Base-by-base conservation (phyloP, 1,139 yeast genomes). In the Suzukiozyma palmioleophila region DNA sequence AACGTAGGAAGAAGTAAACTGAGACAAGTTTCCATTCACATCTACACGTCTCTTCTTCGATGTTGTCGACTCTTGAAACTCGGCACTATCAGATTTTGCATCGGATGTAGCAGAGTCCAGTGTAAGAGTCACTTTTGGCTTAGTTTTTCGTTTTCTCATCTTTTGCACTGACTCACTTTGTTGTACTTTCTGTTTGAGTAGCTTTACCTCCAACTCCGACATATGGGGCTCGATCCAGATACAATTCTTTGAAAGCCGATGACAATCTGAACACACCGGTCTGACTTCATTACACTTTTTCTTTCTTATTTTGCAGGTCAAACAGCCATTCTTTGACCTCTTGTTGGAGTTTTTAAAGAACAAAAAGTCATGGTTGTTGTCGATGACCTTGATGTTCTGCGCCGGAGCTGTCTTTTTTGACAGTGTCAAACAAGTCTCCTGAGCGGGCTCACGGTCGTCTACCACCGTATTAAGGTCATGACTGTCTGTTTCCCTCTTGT, bases 261-360 rank as follows among this genome's bases (percentile, higher is more conserved):
- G 43, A 56, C 89, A 82, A 41, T 82, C 86, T 0, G 65, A 55
- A 52, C 92, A 84, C 2, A 54, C 52, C 2, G 92, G 92, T 41
- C 68, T 69, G 1, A 56, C 56, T 53, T 84, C 92, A 51, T 83
- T 79, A 51, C 92, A 84, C 48, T 86, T 77, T 57, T 84, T 84
- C 66, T 84, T 84, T 32, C 92, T 62, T 35, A 74, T 69, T 43
- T 87, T 77, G 51, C 92, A 84, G 0, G 89, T 81, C 34, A 81
- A 59, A 54, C 92, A 84, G 0, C 92, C 92, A 47, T 67, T 68
- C 47, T 69, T 67, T 2, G 82, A 73, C 40, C 80, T 54, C 18
- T 33, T 33, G 44, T 47, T 51, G 13, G 47, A 33, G 12, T 44
- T 39, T 40, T 44, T 43, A 39, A 43, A 40, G 32, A 40, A 41